Conservation (phyloP, 371 early-diverging fungal genomes). For the Apophysomyces ossiformis region DNA sequence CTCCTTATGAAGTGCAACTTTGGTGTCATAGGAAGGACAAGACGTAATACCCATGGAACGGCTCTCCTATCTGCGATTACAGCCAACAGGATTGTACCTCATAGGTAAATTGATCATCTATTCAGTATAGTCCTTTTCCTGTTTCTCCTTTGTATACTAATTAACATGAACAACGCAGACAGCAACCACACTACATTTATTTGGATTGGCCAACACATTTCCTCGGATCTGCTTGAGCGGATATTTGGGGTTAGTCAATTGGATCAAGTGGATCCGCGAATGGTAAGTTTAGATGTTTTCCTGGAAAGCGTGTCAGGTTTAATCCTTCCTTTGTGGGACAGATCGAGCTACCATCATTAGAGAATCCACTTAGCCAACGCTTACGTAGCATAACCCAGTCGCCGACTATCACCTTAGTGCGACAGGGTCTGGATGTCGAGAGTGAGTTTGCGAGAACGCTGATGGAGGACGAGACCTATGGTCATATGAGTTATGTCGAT, state of each 20-base stretch:
- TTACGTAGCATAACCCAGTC: slow-evolving; percentile 28
- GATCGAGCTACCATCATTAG: slow-evolving; percentile 11
- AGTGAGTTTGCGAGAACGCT: slow-evolving; percentile 65
- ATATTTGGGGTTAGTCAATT: slow-evolving; percentile 79
- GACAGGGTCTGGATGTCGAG: slow-evolving; percentile 73
- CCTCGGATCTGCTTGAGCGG: slow-evolving; percentile 58
- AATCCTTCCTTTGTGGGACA: neutral
- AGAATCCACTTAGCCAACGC: slow-evolving; percentile 9
- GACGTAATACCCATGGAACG: slow-evolving; percentile 58
- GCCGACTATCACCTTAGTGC: slow-evolving; percentile 52
- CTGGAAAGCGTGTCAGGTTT: slow-evolving; percentile 7
- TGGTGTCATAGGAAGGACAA: neutral
- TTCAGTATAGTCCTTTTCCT: neutral
- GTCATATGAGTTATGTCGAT: slow-evolving; percentile 91
- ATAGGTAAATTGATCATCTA: slow-evolving; percentile 27
- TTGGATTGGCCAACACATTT: slow-evolving; percentile 40
- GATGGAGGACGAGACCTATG: slow-evolving; percentile 84
- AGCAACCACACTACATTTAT: slow-evolving; percentile 26
- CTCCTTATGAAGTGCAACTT: neutral
- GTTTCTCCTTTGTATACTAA: no score
- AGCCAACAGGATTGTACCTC: slow-evolving; percentile 74
- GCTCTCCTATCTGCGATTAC: slow-evolving; percentile 77
- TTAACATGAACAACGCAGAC: slow-evolving; percentile 18
- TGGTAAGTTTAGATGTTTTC: slow-evolving; percentile 26
- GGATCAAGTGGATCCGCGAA: slow-evolving; percentile 73